Evolutionary conservation across 352 stramenopile genomes (phyloP).

Genomic region (Phytophthora ramorum): DNA sequence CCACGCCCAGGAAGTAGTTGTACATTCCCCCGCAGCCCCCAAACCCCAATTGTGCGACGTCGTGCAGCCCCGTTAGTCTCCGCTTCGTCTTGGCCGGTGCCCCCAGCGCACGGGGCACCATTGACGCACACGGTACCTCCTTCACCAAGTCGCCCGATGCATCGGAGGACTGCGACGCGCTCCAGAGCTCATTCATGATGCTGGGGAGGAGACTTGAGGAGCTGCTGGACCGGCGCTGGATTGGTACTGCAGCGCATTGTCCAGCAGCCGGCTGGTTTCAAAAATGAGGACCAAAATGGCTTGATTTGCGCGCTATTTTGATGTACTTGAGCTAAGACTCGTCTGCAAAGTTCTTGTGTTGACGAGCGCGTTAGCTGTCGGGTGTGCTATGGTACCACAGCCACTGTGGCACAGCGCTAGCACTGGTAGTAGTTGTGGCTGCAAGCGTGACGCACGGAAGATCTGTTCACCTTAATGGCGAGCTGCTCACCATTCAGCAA

Average conservation of each 20-base stretch:
- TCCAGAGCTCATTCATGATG: slow-evolving; percentile 35
- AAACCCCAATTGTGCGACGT: slow-evolving; percentile 79
- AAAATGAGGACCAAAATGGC: not conserved
- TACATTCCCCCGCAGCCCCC: slow-evolving; percentile 87
- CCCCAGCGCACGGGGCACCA: slow-evolving; percentile 24
- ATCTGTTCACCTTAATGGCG: too few species aligned
- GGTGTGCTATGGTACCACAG: too few species aligned
- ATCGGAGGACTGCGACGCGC: slow-evolving; percentile 12
- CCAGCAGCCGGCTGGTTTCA: slow-evolving; percentile 1
- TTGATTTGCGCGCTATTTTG: not conserved
- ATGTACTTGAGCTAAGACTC: not conserved
- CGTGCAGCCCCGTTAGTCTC: slow-evolving; percentile 64
- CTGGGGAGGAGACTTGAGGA: slow-evolving; percentile 6
- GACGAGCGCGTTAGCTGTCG: too few species aligned
- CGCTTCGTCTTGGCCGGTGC: slow-evolving; percentile 30
- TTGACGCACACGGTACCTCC: slow-evolving; percentile 9
- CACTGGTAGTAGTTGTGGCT: too few species aligned
- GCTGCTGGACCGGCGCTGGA: slow-evolving; percentile 7
- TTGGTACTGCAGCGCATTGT: slow-evolving; percentile 14
- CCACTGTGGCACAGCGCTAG: too few species aligned
- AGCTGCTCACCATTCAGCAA: too few species aligned
- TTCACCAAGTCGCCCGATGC: slow-evolving; percentile 14
- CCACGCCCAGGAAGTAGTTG: slow-evolving; percentile 87
- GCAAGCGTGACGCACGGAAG: too few species aligned
- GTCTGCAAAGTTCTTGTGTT: too few species aligned